Evolutionary conservation across 2,329 filamentous ascomycete genomes (phyloP).

Genomic region (Botrytis pseudocinerea): DNA sequence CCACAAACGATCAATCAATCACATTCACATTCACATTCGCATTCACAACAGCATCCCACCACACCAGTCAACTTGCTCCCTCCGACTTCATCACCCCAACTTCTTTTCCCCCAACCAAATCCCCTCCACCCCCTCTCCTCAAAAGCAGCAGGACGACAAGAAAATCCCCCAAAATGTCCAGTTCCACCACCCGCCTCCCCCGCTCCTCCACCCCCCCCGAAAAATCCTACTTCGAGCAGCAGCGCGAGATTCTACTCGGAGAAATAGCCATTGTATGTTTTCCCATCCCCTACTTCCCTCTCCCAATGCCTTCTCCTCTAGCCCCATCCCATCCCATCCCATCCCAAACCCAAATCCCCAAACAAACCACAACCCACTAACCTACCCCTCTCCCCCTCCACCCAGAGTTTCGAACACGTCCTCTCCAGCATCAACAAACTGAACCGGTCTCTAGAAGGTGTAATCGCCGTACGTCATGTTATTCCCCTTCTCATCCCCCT

Average conservation of each 20-base stretch:
- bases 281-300: too few relatives aligned
- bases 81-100: too few relatives aligned
- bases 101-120: too few relatives aligned
- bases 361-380: not conserved
- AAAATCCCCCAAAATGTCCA: not conserved
- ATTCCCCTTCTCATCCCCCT: too few relatives aligned
- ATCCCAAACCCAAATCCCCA: too few relatives aligned
- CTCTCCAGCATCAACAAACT: conserved; percentile 95
- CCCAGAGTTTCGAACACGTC: conserved; percentile 78
- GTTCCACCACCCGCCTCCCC: conserved; percentile 5
- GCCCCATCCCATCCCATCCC: too few relatives aligned
- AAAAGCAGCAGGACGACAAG: too few relatives aligned
- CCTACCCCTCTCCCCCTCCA: not conserved
- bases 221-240: conserved; percentile 72
- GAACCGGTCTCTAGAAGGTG: conserved; percentile 87
- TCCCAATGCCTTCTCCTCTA: too few relatives aligned
- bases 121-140: too few relatives aligned
- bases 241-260: conserved; percentile 68
- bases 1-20: not conserved
- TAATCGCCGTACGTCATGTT: conserved; percentile 66
- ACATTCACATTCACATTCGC: not conserved
- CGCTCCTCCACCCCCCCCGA: conserved; percentile 39
- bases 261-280: conserved; percentile 69
- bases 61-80: too few relatives aligned
- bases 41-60: too few relatives aligned